These are phyloP conservation scores for Ogataea allantospora DNA, from an alignment of 805 yeast species.

Conservation along the genomic window DNA sequence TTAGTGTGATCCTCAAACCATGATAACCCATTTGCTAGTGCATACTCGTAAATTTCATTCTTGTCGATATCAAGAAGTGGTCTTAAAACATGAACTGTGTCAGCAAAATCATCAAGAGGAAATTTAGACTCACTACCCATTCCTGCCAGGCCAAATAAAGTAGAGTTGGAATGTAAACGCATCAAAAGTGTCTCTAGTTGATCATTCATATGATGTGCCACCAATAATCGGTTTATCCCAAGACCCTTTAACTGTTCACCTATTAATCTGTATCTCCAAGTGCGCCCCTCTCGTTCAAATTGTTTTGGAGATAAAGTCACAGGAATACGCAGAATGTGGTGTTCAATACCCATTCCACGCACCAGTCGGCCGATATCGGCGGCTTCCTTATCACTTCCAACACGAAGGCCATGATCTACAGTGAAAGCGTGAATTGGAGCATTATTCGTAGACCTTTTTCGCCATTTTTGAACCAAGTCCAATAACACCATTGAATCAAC, in stretches of 20 bases:
- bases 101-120: slow-evolving; percentile 14
- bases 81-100: slow-evolving; percentile 35
- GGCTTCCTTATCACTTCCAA: slow-evolving; percentile 52
- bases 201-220: slow-evolving; percentile 73
- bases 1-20: slow-evolving; percentile 80
- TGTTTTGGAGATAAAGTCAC: slow-evolving; percentile 14
- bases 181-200: slow-evolving; percentile 68
- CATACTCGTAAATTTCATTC: slow-evolving; percentile 43
- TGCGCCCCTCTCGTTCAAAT: slow-evolving; percentile 58
- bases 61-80: slow-evolving; percentile 56
- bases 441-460: no score
- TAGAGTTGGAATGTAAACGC: slow-evolving; percentile 46
- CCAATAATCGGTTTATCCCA: slow-evolving; percentile 39
- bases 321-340: slow-evolving; percentile 25
- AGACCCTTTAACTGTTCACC: slow-evolving; percentile 38
- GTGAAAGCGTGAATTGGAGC: slow-evolving; percentile 52
- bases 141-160: slow-evolving; percentile 59
- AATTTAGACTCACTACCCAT: slow-evolving; percentile 32
- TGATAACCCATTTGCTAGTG: slow-evolving; percentile 36
- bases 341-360: slow-evolving; percentile 24
- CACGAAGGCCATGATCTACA: slow-evolving; percentile 60
- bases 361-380: slow-evolving; percentile 27
- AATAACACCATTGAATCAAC: slow-evolving; percentile 76
- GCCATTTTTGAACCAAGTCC: slow-evolving; percentile 39
- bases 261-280: slow-evolving; percentile 48